Evolutionary conservation across 1,284 basidiomycete genomes (phyloP).

Genomic region (Pseudozyma sp.): DNA sequence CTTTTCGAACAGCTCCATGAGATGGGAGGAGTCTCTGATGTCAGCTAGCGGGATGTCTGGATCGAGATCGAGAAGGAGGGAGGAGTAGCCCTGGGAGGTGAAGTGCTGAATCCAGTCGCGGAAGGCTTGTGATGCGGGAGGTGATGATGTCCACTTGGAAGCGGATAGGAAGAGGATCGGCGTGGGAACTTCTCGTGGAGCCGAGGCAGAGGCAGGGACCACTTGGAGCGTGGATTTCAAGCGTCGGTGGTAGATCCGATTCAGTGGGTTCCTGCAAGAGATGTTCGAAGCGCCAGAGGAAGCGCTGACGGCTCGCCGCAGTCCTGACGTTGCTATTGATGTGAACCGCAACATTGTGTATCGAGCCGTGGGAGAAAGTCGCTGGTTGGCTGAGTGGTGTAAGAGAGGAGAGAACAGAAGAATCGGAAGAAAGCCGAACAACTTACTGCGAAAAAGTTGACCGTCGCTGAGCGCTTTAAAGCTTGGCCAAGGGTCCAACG

Average conservation of each 20-base stretch:
- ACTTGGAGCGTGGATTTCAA: constrained; percentile 33
- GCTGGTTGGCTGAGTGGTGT: not conserved
- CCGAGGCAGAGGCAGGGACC: constrained; percentile 18
- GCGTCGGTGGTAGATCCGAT: constrained; percentile 20
- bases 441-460: not conserved
- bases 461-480: not conserved
- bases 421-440: not conserved
- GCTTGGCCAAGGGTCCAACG: not conserved
- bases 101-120: constrained; percentile 35
- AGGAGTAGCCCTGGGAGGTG: constrained; percentile 41
- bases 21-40: constrained; percentile 36
- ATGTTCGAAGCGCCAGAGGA: not conserved
- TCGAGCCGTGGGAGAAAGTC: not conserved
- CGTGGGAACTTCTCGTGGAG: constrained; percentile 59
- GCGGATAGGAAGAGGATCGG: constrained; percentile 62
- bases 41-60: constrained; percentile 27
- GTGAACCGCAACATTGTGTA: constrained; percentile 22
- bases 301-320: constrained; percentile 2
- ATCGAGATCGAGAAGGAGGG: constrained; percentile 58
- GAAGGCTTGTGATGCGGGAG: constrained; percentile 31
- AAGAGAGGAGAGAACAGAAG: not conserved
- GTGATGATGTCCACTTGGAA: constrained; percentile 47
- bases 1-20: constrained; percentile 44
- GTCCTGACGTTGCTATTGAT: constrained; percentile 14
- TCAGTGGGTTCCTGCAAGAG: not conserved